These are phyloP conservation scores for Fusarium globosum DNA, from an alignment of 2,329 filamentous ascomycete species.

Conservation along the genomic window DNA sequence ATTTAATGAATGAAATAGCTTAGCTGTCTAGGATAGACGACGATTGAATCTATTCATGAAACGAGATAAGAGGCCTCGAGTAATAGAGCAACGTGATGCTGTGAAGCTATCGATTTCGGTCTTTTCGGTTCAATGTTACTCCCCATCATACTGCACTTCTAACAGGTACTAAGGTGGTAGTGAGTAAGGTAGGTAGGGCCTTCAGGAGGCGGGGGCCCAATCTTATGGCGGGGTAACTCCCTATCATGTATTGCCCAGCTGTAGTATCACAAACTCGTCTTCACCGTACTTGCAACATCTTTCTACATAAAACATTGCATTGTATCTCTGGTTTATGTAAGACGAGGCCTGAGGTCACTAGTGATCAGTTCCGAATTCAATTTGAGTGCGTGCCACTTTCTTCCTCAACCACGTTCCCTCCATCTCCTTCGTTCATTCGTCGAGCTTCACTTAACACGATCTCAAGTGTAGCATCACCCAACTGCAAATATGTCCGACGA, in stretches of 20 bases:
- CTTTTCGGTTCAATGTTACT: not conserved
- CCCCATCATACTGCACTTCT: not conserved
- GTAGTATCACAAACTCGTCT: constrained; percentile 5
- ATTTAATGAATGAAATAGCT: constrained; percentile 33
- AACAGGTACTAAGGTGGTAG: not conserved
- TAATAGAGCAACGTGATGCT: not conserved
- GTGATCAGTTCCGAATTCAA: not conserved
- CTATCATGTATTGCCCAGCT: not conserved
- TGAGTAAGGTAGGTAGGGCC: not conserved
- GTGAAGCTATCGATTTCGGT: not conserved
- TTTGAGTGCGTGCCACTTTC: not conserved
- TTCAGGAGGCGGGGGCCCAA: constrained; percentile 14
- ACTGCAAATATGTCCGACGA: constrained; percentile 51
- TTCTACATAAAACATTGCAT: constrained; percentile 4
- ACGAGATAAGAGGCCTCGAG: constrained; percentile 1
- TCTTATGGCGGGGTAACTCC: constrained; percentile 36
- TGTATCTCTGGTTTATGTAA: not conserved
- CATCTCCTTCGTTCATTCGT: not conserved
- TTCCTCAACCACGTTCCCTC: not conserved
- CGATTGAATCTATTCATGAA: constrained; percentile 64
- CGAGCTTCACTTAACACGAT: not conserved
- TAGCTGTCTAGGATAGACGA: constrained; percentile 56
- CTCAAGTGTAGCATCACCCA: not conserved
- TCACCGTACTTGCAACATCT: constrained; percentile 29
- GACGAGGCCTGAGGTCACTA: not conserved